Evolutionary conservation across 768 basidiomycete genomes (phyloP).

Genomic region (Hypholoma fasciculare): DNA sequence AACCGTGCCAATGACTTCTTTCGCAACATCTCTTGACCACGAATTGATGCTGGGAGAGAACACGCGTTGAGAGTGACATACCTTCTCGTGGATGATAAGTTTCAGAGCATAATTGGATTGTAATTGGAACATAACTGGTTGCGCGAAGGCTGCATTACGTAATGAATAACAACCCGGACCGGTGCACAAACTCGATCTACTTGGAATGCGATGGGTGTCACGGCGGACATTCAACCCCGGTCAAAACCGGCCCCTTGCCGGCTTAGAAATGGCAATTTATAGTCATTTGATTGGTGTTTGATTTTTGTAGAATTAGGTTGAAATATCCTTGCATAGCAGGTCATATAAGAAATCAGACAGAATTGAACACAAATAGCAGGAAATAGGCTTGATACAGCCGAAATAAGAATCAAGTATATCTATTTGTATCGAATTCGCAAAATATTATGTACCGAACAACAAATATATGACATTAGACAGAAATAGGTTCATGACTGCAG

Average conservation of each 20-base stretch:
- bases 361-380: neutral
- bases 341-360: neutral
- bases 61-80: too few relatives aligned
- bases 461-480: constrained; percentile 2
- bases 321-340: constrained; percentile 1
- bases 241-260: constrained; percentile 3
- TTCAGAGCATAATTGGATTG: too few relatives aligned
- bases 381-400: neutral
- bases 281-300: constrained; percentile 2
- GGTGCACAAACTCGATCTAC: too few relatives aligned
- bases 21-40: neutral
- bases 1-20: neutral
- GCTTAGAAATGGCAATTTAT: neutral
- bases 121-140: too few relatives aligned
- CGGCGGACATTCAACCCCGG: too few relatives aligned
- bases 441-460: neutral
- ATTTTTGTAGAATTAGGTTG: neutral
- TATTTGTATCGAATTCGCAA: constrained; percentile 1
- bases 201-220: too few relatives aligned
- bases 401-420: neutral
- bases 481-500: neutral
- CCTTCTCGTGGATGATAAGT: too few relatives aligned
- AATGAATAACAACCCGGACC: too few relatives aligned
- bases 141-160: too few relatives aligned
- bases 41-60: too few relatives aligned